Base-by-base conservation (phyloP, 352 stramenopile genomes). In the Phytophthora syringae region DNA sequence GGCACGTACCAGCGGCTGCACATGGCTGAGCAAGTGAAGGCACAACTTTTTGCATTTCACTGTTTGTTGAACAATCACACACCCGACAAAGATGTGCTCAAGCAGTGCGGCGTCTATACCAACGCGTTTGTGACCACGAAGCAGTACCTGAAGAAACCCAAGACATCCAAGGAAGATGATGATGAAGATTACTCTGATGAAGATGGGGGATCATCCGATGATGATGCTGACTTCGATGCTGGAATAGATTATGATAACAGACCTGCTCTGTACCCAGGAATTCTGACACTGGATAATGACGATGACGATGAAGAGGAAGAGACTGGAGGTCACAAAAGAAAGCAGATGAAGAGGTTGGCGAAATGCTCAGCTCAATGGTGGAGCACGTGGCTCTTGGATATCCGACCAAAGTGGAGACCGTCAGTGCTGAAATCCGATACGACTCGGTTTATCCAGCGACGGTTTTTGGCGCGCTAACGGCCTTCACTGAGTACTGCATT, bases 1-100 rank as follows among this genome's bases (percentile, higher is more conserved):
- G 65, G 60, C 3, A 79, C 76, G 9, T 94, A 92, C 48, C 75
- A 82, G 18, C 72, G 82, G 15, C 66, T 93, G 37, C 78, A 88
- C 11, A 94, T 95, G 85, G 74, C 89, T 24, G 87, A 95, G 55
- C 89, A 97, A 60, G 78, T 97, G 22, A 94, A 94, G 54, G 87
- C 87, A 21, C 89, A 97, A 56, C 64, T 97, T 4, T 97, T 94
- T 30, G 89, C 89, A 1, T 95, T 97, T 48, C 87, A 95, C 69
- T 95, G 86, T 52, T 67, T 97, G 27, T 39, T 95, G 47, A 94
- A 97, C 70, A 94, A 95, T 62, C 87, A 97, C 48, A 86, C 84
- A 5, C 89, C 89, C 1, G 88, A 94, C 58, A 88, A 85, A 58
- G 80, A 93, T 62, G 89, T 95, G 25, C 60, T 97, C 12, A 95